phyloP scores from a whole-genome alignment of 768 basidiomycete species.

The Kwoniella mangroviensis region DNA sequence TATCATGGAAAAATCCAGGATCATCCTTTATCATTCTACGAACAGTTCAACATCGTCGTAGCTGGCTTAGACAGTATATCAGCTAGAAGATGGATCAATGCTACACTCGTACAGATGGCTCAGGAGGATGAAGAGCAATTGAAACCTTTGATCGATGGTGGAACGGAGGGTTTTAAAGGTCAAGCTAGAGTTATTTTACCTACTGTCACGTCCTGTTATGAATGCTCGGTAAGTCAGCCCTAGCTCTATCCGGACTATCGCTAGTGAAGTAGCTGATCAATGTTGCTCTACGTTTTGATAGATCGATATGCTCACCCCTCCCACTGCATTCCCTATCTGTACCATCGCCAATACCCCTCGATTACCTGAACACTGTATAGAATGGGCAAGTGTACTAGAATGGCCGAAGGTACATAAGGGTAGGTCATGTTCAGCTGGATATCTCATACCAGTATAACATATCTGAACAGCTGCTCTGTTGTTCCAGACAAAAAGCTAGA shows the following conservation, averaged over 20 bases:
- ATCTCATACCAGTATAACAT: neutral
- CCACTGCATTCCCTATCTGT: conserved; percentile 94
- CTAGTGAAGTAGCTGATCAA: neutral
- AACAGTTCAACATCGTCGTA: conserved; percentile 95
- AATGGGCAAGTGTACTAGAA: conserved; percentile 98
- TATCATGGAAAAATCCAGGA: conserved; percentile 98
- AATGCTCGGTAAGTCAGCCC: conserved; percentile 70
- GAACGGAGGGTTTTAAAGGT: conserved; percentile 99
- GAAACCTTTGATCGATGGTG: conserved; percentile 97
- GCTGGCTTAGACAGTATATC: conserved; percentile 97
- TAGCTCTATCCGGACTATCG: neutral
- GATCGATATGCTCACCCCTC: conserved; percentile 96
- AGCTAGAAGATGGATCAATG: conserved; percentile 97
- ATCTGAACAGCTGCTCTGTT: neutral
- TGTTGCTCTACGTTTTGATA: conserved; percentile 6
- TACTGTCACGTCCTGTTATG: conserved; percentile 93
- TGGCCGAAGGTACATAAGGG: conserved; percentile 95
- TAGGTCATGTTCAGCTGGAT: conserved; percentile 54
- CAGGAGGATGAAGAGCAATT: conserved; percentile 93
- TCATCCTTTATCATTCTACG: conserved; percentile 90
- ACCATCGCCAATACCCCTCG: conserved; percentile 99
- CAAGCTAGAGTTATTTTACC: conserved; percentile 97
- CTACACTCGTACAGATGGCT: conserved; percentile 91
- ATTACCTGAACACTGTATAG: conserved; percentile 97
- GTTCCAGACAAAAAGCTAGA: conserved; percentile 87